Conservation (phyloP, 176 grass and related monocot genomes). For the Triticum timopheevii region DNA sequence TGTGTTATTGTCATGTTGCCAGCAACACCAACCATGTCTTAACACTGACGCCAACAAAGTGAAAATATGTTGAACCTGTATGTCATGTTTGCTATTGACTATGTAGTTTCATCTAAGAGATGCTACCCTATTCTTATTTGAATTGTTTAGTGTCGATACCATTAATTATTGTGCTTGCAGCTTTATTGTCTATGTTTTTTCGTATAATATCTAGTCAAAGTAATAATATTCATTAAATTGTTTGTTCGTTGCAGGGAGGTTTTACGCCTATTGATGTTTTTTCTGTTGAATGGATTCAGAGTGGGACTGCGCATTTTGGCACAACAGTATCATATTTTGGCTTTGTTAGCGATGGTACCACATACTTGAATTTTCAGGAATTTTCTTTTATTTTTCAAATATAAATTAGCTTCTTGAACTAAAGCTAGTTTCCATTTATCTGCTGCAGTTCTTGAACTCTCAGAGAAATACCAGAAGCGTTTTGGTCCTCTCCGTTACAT, state of each 20-base stretch:
- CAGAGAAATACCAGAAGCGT: slow-evolving; percentile 93
- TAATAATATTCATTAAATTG: not conserved
- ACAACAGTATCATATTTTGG: slow-evolving; percentile 98
- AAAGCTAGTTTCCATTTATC: slow-evolving; percentile 31
- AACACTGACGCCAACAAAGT: not conserved
- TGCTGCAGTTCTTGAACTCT: slow-evolving; percentile 90
- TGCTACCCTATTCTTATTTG: slow-evolving; percentile 7
- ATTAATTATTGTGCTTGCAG: not conserved
- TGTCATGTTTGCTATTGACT: slow-evolving; percentile 11
- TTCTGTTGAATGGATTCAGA: slow-evolving; percentile 95
- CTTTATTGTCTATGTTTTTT: slow-evolving; percentile 22
- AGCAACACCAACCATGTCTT: slow-evolving; percentile 11
- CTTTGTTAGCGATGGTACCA: slow-evolving; percentile 94
- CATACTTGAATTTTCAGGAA: slow-evolving; percentile 19
- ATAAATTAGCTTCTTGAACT: slow-evolving; percentile 34
- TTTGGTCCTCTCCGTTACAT: slow-evolving; percentile 95
- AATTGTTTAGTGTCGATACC: slow-evolving; percentile 6
- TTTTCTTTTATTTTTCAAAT: slow-evolving; percentile 19
- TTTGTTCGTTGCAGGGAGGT: slow-evolving; percentile 67
- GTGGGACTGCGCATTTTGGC: slow-evolving; percentile 78
- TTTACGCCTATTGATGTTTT: slow-evolving; percentile 94
- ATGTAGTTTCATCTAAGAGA: slow-evolving; percentile 28
- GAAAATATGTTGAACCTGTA: not conserved
- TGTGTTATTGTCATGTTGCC: not conserved
- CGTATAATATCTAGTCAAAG: not conserved